Evolutionary conservation across 169 alveolate genomes (phyloP).

Genomic region (Cryptosporidium canis): DNA sequence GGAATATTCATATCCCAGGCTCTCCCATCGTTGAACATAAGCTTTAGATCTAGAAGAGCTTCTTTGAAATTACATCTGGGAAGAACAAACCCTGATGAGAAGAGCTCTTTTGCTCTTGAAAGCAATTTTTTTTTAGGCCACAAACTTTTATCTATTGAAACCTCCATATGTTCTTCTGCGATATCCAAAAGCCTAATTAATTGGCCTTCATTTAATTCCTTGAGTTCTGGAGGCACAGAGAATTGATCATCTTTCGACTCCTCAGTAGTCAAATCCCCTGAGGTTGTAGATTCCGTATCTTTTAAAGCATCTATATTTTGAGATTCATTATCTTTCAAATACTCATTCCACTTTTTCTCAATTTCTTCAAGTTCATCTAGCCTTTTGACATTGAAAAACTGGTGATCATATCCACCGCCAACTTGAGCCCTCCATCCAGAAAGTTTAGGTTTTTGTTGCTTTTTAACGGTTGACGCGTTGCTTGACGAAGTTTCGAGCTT

Average conservation of each 20-base stretch:
- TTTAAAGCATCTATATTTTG: background rate
- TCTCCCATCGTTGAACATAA: constrained; percentile 66
- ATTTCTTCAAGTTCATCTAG: constrained; percentile 84
- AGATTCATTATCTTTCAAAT: constrained; percentile 72
- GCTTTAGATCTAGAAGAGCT: constrained; percentile 39
- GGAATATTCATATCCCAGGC: constrained; percentile 75
- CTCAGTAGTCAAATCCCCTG: background rate
- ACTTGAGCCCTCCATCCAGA: constrained; percentile 92
- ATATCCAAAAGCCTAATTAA: constrained; percentile 15
- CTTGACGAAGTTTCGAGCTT: constrained; percentile 77
- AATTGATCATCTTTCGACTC: constrained; percentile 10
- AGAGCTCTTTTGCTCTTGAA: constrained; percentile 45
- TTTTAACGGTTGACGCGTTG: constrained; percentile 76
- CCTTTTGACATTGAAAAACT: constrained; percentile 86
- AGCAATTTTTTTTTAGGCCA: constrained; percentile 66
- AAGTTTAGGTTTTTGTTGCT: constrained; percentile 76
- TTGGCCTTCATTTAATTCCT: constrained; percentile 45
- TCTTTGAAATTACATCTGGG: constrained; percentile 64
- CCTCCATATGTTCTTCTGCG: constrained; percentile 72
- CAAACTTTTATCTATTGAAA: constrained; percentile 26
- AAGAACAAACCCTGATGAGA: constrained; percentile 27
- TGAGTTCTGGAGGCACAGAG: constrained; percentile 63
- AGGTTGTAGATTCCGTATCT: background rate
- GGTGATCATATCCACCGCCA: constrained; percentile 92
- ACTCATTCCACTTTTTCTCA: constrained; percentile 81